Conservation (phyloP, 1,284 basidiomycete genomes). For the Irpex sp. region DNA sequence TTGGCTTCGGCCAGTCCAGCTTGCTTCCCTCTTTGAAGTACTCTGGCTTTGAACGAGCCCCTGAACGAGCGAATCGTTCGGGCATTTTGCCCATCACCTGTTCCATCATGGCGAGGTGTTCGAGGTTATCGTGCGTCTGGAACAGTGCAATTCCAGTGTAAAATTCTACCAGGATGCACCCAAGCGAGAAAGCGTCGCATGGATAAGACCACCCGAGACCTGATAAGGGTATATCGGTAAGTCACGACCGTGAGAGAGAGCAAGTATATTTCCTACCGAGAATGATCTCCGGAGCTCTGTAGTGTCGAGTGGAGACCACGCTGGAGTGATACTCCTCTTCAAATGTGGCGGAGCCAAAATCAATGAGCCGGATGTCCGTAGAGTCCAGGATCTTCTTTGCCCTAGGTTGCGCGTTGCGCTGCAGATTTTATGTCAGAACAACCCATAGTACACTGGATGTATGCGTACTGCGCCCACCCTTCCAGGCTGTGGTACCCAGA, state of each 20-base stretch:
- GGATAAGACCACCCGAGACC: slow-evolving; percentile 98
- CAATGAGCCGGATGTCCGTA: slow-evolving; percentile 95
- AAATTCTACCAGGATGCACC: slow-evolving; percentile 98
- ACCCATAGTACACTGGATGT: neutral
- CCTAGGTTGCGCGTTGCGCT: slow-evolving; percentile 61
- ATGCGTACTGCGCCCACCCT: slow-evolving; percentile 40
- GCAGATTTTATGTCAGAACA: slow-evolving; percentile 10
- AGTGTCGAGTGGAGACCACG: slow-evolving; percentile 97
- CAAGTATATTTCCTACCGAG: slow-evolving; percentile 58
- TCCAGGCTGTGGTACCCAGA: slow-evolving; percentile 52
- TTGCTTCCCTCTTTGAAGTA: slow-evolving; percentile 85
- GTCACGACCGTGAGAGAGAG: neutral
- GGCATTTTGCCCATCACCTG: slow-evolving; percentile 98
- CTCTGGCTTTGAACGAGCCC: slow-evolving; percentile 79
- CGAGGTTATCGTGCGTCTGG: slow-evolving; percentile 98
- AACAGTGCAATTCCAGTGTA: slow-evolving; percentile 97
- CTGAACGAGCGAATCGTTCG: slow-evolving; percentile 72
- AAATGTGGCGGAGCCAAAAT: slow-evolving; percentile 98
- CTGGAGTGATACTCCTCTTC: slow-evolving; percentile 98
- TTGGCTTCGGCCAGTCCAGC: slow-evolving; percentile 90
- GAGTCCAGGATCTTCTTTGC: slow-evolving; percentile 77
- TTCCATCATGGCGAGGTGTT: slow-evolving; percentile 99
- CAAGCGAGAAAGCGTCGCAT: slow-evolving; percentile 97
- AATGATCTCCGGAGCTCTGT: slow-evolving; percentile 99
- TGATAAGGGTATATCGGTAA: slow-evolving; percentile 28